Evolutionary conservation across 73 alveolate species (phyloP).

Genomic region (Tetrahymena borealis): DNA sequence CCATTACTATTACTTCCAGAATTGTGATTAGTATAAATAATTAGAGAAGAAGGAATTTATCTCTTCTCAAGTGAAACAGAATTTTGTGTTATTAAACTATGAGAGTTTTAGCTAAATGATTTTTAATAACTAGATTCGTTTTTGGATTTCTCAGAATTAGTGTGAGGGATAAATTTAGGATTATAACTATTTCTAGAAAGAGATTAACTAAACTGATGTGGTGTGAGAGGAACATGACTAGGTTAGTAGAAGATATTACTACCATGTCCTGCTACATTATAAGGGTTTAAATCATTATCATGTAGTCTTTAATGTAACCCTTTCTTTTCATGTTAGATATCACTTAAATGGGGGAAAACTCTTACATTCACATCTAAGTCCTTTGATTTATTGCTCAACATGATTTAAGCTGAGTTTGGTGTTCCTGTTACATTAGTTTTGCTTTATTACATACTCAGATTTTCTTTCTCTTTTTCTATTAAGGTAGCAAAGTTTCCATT

Average conservation of each 20-base stretch:
- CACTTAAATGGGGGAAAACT: neutral
- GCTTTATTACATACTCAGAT: neutral
- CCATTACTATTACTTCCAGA: neutral
- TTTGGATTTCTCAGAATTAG: neutral
- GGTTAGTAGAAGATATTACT: neutral
- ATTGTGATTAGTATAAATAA: neutral
- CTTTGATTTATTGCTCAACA: neutral
- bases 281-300: neutral
- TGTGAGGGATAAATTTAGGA: neutral
- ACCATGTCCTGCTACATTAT: neutral
- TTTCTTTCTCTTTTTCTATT: neutral
- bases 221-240: neutral
- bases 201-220: neutral
- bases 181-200: neutral
- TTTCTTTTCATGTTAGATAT: neutral
- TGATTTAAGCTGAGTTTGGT: neutral
- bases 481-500: neutral
- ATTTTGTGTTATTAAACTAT: neutral
- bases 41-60: neutral
- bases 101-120: neutral
- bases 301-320: neutral
- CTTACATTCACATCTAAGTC: neutral
- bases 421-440: neutral
- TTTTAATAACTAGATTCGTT: neutral
- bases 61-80: neutral